A percentile compares a stretch with the other conserved stretches of the same genome.
Evolutionary conservation across 75 land plant species (phyloP).

Genomic region (Isoetes taiwanensis): DNA sequence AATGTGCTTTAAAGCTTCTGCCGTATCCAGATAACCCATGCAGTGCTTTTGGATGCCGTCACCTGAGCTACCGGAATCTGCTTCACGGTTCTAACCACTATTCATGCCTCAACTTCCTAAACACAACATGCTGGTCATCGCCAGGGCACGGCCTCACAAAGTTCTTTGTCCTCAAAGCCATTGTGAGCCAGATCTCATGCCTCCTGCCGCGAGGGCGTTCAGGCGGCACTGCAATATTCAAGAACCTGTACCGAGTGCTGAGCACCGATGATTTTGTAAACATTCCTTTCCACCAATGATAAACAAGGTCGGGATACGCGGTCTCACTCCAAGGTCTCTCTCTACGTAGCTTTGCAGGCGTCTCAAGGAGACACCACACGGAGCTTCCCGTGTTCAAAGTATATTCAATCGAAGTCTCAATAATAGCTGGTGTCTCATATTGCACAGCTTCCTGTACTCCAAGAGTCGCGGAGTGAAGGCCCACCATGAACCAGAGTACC

Average conservation of each 20-base stretch:
- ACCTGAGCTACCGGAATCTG: too few relatives aligned
- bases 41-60: too few relatives aligned
- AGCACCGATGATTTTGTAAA: background rate
- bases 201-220: slow-evolving; percentile 80
- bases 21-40: too few relatives aligned
- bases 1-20: too few relatives aligned
- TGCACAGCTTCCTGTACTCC: slow-evolving; percentile 89
- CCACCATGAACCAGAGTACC: background rate
- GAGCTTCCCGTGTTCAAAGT: too few relatives aligned
- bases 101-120: too few relatives aligned
- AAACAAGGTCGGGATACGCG: slow-evolving; percentile 41
- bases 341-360: too few relatives aligned
- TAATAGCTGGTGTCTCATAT: slow-evolving; percentile 80
- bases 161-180: slow-evolving; percentile 89
- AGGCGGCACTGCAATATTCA: slow-evolving; percentile 94
- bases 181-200: slow-evolving; percentile 91
- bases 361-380: too few relatives aligned
- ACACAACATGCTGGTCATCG: too few relatives aligned
- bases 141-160: too few relatives aligned
- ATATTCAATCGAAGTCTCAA: too few relatives aligned
- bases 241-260: slow-evolving; percentile 35
- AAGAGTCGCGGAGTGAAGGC: slow-evolving; percentile 72
- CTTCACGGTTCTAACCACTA: too few relatives aligned
- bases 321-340: slow-evolving; percentile 53
- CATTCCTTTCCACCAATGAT: slow-evolving; percentile 10